These are phyloP conservation scores for Mallotus japonicus DNA, from an alignment of 441 rosid species.

Conservation along the genomic window DNA sequence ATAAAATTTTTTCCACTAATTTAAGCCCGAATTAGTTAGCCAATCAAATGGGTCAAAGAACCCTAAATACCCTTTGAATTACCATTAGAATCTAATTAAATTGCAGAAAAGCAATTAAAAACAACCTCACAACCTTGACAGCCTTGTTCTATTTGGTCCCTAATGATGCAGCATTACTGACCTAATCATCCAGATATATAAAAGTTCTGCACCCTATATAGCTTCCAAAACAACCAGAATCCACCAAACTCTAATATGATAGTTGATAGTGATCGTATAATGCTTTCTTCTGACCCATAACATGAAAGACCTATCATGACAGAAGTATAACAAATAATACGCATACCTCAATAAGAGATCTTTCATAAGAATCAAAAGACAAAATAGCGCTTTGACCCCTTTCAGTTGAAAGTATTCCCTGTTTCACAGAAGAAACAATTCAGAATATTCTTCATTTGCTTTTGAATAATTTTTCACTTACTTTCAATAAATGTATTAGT, in stretches of 20 bases:
- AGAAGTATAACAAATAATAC: constrained; percentile 21
- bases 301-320: background rate
- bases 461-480: background rate
- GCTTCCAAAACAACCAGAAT: background rate
- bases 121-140: background rate
- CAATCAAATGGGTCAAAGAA: constrained; percentile 1
- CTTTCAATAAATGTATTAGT: background rate
- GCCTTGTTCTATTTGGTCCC: background rate
- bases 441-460: constrained; percentile 6
- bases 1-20: background rate
- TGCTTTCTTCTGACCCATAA: background rate
- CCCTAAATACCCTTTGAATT: background rate
- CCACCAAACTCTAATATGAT: background rate
- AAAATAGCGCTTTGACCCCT: constrained; percentile 73
- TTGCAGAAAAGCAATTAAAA: background rate
- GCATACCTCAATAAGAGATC: constrained; percentile 81
- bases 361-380: constrained; percentile 68
- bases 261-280: background rate
- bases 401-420: constrained; percentile 98
- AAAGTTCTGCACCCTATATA: background rate
- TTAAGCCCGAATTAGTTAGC: background rate
- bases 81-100: background rate
- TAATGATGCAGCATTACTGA: too few species aligned
- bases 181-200: background rate
- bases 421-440: constrained; percentile 21